Evolutionary conservation across 2,329 filamentous ascomycete genomes (phyloP).

Genomic region (Davidsoniella neocaledoniae): DNA sequence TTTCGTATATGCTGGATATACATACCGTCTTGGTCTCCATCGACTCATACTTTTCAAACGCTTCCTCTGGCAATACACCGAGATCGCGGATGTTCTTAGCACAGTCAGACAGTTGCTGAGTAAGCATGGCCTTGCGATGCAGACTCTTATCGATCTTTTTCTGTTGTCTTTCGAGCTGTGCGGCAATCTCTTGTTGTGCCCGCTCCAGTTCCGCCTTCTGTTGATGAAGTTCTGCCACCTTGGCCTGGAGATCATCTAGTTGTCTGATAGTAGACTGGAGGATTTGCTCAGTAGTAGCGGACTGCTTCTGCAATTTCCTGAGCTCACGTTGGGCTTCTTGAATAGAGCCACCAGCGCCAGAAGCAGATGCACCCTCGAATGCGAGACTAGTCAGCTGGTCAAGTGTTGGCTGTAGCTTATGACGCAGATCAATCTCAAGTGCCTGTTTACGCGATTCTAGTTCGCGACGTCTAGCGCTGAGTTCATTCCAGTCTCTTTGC

Average conservation of each 20-base stretch:
- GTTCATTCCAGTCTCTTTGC: slow-evolving; percentile 57
- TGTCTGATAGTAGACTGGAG: slow-evolving; percentile 59
- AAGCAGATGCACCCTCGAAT: slow-evolving; percentile 38
- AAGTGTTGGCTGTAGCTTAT: slow-evolving; percentile 72
- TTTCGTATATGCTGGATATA: background rate
- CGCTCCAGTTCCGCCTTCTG: slow-evolving; percentile 48
- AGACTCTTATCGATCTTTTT: slow-evolving; percentile 84
- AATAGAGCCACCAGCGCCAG: slow-evolving; percentile 34
- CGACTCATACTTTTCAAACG: slow-evolving; percentile 77
- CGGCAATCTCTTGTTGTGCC: slow-evolving; percentile 57
- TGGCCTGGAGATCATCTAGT: slow-evolving; percentile 36
- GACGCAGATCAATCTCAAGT: slow-evolving; percentile 73
- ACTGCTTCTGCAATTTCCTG: slow-evolving; percentile 53
- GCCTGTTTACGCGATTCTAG: slow-evolving; percentile 67
- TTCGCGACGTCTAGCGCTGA: slow-evolving; percentile 57
- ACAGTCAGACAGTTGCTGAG: slow-evolving; percentile 61
- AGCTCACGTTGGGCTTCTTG: slow-evolving; percentile 69
- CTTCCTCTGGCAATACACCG: slow-evolving; percentile 83
- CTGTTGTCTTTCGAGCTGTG: slow-evolving; percentile 68
- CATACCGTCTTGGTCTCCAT: slow-evolving; percentile 62
- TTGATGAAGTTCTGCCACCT: slow-evolving; percentile 38
- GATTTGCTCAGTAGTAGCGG: slow-evolving; percentile 50
- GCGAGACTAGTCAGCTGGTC: slow-evolving; percentile 70
- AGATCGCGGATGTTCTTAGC: slow-evolving; percentile 82
- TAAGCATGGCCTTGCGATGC: slow-evolving; percentile 68